These are phyloP conservation scores for Talaromyces sp. DNA, from an alignment of 2,329 filamentous ascomycete genomes.

Conservation along the genomic window DNA sequence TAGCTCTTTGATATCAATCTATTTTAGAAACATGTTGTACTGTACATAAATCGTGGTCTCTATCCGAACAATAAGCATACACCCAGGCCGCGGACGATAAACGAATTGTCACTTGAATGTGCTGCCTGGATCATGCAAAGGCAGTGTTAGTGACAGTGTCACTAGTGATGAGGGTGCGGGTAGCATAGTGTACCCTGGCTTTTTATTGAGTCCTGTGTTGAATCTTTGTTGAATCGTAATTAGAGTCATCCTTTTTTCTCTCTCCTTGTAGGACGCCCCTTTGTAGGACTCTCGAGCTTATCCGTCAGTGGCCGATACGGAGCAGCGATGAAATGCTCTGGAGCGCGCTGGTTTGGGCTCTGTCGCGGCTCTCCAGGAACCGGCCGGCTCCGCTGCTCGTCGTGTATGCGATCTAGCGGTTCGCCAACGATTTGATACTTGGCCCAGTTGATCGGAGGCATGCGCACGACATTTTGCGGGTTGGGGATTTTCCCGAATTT, in stretches of 20 bases:
- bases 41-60: neutral
- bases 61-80: neutral
- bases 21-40: neutral
- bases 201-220: neutral
- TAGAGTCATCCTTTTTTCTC: constrained; percentile 26
- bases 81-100: neutral
- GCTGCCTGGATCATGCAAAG: neutral
- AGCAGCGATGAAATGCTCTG: constrained; percentile 50
- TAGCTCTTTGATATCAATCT: neutral
- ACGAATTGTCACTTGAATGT: neutral
- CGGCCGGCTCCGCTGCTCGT: constrained; percentile 67
- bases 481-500: constrained; percentile 65
- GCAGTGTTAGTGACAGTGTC: no score
- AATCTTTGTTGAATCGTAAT: neutral
- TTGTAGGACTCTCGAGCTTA: constrained; percentile 35
- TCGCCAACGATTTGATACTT: constrained; percentile 89
- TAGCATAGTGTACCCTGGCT: neutral
- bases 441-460: constrained; percentile 88
- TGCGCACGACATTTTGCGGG: constrained; percentile 76
- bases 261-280: constrained; percentile 25
- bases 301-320: constrained; percentile 58
- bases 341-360: constrained; percentile 29
- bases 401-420: constrained; percentile 76
- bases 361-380: constrained; percentile 35
- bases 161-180: neutral